phyloP scores from a whole-genome alignment of 148 eudicot genomes.

The Tetragonia tetragonoides region DNA sequence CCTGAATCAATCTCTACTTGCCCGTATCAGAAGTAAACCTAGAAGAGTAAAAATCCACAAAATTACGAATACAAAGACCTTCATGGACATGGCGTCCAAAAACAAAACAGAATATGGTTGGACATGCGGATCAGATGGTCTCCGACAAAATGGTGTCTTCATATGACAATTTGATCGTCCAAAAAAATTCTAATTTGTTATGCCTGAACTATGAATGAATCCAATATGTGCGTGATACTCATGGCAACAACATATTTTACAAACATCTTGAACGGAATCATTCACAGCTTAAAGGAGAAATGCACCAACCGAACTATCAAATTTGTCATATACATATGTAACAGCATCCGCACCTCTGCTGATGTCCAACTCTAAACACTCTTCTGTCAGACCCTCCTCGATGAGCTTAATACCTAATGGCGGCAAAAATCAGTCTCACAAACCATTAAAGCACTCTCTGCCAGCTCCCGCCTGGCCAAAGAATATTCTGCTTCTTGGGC shows the following conservation, averaged over 20 bases:
- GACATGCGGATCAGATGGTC: neutral
- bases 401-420: constrained; percentile 12
- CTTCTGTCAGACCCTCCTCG: constrained; percentile 7
- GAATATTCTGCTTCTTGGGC: neutral
- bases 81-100: neutral
- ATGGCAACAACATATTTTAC: constrained; percentile 11
- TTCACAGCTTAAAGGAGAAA: constrained; percentile 19
- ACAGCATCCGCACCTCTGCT: constrained; percentile 14
- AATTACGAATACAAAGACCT: neutral
- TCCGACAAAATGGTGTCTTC: neutral
- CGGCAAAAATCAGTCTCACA: constrained; percentile 4
- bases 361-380: constrained; percentile 16
- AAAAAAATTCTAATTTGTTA: neutral
- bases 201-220: constrained; percentile 1
- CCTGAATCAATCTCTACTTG: neutral
- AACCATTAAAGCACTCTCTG: neutral
- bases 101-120: neutral
- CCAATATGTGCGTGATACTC: constrained; percentile 4
- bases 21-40: neutral
- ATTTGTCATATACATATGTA: constrained; percentile 21
- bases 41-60: neutral
- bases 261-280: neutral
- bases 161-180: neutral
- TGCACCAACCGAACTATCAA: constrained; percentile 17
- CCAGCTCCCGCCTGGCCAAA: constrained; percentile 2